These are phyloP conservation scores for Monilinia vaccinii-corymbosi DNA, from an alignment of 2,329 filamentous ascomycete species.

Conservation along the genomic window DNA sequence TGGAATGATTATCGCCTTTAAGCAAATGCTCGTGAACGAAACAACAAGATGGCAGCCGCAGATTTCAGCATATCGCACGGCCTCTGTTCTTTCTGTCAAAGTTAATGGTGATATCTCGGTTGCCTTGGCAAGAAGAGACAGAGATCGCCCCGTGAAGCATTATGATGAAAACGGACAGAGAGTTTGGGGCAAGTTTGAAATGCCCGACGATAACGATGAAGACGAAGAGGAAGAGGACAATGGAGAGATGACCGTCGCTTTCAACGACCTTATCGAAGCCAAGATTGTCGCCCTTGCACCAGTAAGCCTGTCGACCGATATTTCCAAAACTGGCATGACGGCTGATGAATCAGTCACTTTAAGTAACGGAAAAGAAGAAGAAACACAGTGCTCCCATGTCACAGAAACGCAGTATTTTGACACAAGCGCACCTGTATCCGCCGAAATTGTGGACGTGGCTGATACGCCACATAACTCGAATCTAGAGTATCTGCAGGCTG, in stretches of 20 bases:
- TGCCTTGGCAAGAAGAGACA: slow-evolving; percentile 60
- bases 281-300: slow-evolving; percentile 47
- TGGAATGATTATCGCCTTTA: slow-evolving; percentile 63
- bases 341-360: slow-evolving; percentile 6
- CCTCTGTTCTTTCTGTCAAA: slow-evolving; percentile 47
- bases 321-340: not conserved
- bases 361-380: slow-evolving; percentile 3
- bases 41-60: slow-evolving; percentile 59
- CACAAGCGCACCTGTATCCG: not conserved
- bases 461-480: not conserved
- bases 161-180: slow-evolving; percentile 64
- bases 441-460: not conserved
- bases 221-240: slow-evolving; percentile 44
- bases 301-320: slow-evolving; percentile 17
- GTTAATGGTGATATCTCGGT: slow-evolving; percentile 49
- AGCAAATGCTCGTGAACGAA: slow-evolving; percentile 50
- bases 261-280: slow-evolving; percentile 57
- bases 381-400: slow-evolving; percentile 23
- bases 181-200: slow-evolving; percentile 71
- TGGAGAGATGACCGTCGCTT: slow-evolving; percentile 50
- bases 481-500: slow-evolving; percentile 15
- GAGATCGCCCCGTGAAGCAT: slow-evolving; percentile 45
- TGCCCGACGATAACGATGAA: slow-evolving; percentile 52
- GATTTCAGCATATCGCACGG: slow-evolving; percentile 54
- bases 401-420: slow-evolving; percentile 23